Conservation (phyloP, 441 rosid genomes). For the Gossypium schwendimanii region DNA sequence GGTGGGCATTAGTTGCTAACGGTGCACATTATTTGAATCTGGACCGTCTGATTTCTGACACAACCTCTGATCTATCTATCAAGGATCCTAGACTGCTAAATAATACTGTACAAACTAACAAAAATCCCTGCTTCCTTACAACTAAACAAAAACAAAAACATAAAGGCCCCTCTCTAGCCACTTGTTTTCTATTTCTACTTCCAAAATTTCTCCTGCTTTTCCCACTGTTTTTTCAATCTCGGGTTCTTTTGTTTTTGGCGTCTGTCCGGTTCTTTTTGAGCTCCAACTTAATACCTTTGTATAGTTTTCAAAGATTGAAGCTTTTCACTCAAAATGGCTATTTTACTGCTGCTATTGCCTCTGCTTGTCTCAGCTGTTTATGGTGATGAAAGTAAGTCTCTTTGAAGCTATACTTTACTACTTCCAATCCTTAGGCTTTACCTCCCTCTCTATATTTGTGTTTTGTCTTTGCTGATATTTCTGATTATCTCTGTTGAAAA, state of each 20-base stretch:
- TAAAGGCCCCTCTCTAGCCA: not conserved
- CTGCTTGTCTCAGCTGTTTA: constrained; percentile 42
- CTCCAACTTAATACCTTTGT: constrained; percentile 1
- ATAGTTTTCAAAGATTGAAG: constrained; percentile 25
- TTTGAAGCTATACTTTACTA: not conserved
- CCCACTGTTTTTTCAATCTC: not conserved
- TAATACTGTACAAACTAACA: not conserved
- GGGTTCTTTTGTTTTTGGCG: constrained; percentile 13
- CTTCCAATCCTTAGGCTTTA: not conserved
- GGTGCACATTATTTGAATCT: not conserved
- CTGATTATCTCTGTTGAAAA: not conserved
- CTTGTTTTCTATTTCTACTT: constrained; percentile 8
- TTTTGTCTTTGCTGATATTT: not conserved
- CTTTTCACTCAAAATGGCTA: constrained; percentile 35
- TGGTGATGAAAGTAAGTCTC: constrained; percentile 52
- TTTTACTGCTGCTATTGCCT: constrained; percentile 40
- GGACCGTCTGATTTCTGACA: constrained; percentile 13
- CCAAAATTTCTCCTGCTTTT: constrained; percentile 6
- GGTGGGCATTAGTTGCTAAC: constrained; percentile 7
- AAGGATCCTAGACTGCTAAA: not conserved
- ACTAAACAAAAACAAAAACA: not conserved
- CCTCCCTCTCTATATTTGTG: not conserved
- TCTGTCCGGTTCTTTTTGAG: constrained; percentile 10
- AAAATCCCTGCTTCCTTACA: not conserved
- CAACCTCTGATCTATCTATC: not conserved